Conservation (phyloP, 1,139 yeast genomes). For the Kazachstania sp. region DNA sequence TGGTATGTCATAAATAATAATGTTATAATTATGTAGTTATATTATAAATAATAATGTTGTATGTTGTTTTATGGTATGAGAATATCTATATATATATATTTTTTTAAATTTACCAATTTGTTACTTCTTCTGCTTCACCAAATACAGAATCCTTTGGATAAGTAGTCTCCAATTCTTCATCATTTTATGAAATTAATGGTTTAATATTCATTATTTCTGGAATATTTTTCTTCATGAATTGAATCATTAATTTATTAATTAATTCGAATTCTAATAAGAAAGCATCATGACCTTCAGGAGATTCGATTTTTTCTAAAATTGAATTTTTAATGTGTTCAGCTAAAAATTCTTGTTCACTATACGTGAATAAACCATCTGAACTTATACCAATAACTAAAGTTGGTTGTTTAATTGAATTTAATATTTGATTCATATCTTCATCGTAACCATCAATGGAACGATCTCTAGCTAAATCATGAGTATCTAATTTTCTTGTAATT, state of each 20-base stretch:
- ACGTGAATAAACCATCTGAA: constrained; percentile 88
- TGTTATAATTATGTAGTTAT: too few relatives aligned
- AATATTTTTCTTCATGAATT: constrained; percentile 50
- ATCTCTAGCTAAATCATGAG: constrained; percentile 87
- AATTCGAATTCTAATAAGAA: constrained; percentile 80
- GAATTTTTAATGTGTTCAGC: constrained; percentile 71
- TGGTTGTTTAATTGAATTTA: constrained; percentile 57
- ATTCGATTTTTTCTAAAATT: constrained; percentile 57
- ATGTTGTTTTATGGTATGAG: neutral
- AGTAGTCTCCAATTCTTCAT: constrained; percentile 47
- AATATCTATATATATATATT: too few relatives aligned
- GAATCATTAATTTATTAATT: constrained; percentile 61
- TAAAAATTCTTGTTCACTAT: constrained; percentile 78
- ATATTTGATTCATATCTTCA: constrained; percentile 38
- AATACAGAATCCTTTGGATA: constrained; percentile 67
- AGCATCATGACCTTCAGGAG: constrained; percentile 99
- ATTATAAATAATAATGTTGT: neutral
- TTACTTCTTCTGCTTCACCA: constrained; percentile 91
- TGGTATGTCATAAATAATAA: too few relatives aligned
- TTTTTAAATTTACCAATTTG: constrained; percentile 63
- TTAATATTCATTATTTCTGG: constrained; percentile 34
- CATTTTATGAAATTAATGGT: constrained; percentile 30
- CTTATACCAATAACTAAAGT: constrained; percentile 79
- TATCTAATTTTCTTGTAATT: constrained; percentile 84
- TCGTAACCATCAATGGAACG: constrained; percentile 37